Percentiles rank a stretch among this genome's conserved stretches.
Evolutionary conservation across 2,329 filamentous ascomycete species (phyloP).

Genomic region (Biscogniauxia sp.): DNA sequence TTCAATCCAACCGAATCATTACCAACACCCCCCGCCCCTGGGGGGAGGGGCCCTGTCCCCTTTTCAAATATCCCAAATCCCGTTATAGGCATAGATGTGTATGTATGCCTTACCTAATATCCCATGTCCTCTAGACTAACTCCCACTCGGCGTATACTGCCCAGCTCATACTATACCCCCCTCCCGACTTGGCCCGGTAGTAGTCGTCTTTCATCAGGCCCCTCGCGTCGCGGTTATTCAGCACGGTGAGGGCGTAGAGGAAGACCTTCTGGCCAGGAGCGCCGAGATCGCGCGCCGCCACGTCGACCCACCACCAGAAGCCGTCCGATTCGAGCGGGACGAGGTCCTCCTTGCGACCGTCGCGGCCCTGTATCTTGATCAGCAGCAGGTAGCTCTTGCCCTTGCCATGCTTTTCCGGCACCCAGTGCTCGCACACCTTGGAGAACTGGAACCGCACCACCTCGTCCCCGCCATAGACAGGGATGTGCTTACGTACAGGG

Average conservation of each 20-base stretch:
- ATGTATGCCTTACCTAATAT: neutral
- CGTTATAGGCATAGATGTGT: neutral
- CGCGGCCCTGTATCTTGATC: constrained; percentile 62
- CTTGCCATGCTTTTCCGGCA: constrained; percentile 62
- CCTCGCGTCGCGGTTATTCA: constrained; percentile 46
- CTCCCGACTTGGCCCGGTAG: constrained; percentile 40
- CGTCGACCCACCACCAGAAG: constrained; percentile 78
- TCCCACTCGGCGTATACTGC: constrained; percentile 49
- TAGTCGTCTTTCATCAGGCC: constrained; percentile 48
- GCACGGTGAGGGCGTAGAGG: constrained; percentile 57
- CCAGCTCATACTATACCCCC: constrained; percentile 45
- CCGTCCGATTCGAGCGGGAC: constrained; percentile 75
- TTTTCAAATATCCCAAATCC: neutral
- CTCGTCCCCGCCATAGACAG: constrained; percentile 50
- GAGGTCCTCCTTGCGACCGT: constrained; percentile 66
- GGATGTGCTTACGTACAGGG: constrained; percentile 59
- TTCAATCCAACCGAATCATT: too few relatives aligned
- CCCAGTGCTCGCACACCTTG: constrained; percentile 81
- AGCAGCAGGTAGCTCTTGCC: constrained; percentile 69
- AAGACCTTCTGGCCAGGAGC: constrained; percentile 65
- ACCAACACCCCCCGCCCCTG: too few relatives aligned
- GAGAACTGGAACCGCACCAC: constrained; percentile 76
- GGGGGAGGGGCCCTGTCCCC: too few relatives aligned
- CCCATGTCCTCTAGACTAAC: constrained; percentile 37
- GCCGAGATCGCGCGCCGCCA: constrained; percentile 64